Evolutionary conservation across 768 basidiomycete species (phyloP), one percentile per base, ranked within the genome.

Genomic region (Pleurotus djamor): DNA sequence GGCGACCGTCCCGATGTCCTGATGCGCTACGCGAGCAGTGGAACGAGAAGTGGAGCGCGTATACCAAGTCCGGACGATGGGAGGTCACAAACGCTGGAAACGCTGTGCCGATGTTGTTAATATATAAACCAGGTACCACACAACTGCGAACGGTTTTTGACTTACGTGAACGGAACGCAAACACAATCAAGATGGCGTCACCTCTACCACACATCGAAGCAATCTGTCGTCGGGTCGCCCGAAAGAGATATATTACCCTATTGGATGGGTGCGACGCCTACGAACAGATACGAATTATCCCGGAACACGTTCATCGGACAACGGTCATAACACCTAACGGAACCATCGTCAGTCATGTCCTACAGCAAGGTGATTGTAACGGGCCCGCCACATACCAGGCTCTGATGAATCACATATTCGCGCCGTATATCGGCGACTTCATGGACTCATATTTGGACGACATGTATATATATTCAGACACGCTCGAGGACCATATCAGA

Each of bases 141-240:
- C 54, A 67, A 4, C 35, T 83, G 0, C 61, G 73, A 0, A 79
- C 71, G 0, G 75, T 77, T 0, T 56, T 78, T 0, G 79, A 80
- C 59, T 51, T 69, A 1, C 57, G 75, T 0, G 66, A 71, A 41
- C 61, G 71, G 0, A 82, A 81, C 60, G 64, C 68, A 0, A 81
- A 82, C 57, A 81, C 74, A 0, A 10, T 61, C 0, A 72, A 75
- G 55, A 59, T 75, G 47, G 65, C 72, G 0, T 75, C 75, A 0
- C 80, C 78, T 0, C 57, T 81, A 0, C 78, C 79, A 0, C 76
- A 81, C 56, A 70, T 73, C 12, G 76, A 80, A 12, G 68, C 67
- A 1, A 78, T 82, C 0, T 51, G 71, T 3, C 38, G 67, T 7
- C 65, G 73, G 12, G 72, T 76, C 0, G 73, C 76, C 0, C n/a